Base-by-base conservation (phyloP, 106 monocot genomes). In the Phalaenopsis aphrodite region DNA sequence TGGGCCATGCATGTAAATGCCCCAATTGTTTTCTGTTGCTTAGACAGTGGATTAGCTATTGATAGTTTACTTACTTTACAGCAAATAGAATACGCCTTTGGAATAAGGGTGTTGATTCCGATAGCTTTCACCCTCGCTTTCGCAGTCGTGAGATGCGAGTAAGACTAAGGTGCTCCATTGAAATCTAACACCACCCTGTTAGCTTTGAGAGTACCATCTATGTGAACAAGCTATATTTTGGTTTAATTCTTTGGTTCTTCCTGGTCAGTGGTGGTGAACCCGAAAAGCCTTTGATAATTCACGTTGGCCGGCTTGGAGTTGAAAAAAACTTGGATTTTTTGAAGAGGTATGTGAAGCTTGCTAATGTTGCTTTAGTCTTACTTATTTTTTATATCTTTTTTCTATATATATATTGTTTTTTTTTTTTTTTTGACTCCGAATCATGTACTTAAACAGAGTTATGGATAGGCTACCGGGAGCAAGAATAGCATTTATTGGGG, bases 281-380 rank as follows among this genome's bases (percentile, higher is more conserved):
- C 42, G 94, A 95, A 75, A 99, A 88, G 57, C 93, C 94, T 46
- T 76, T 99, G 72, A 68, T 99, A 77, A 85, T 99, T 82, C 98
- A 99, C 85, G 94, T 99, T 71, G 98, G 98, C 46, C 90, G 98
- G 52, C 77, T 99, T 52, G 98, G 97, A 55, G 92, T 86, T 52
- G 97, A 98, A 75, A 98, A 98, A 82, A 98, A 88, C 78, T 84
- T 98, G 76, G 98, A 91, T 87, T 99, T 99, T 61, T 92, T 99
- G 17, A 94, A 99, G 81, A 84, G 55, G 95, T 91, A 41, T 82
- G 65, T 78, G 85, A 21, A 75, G 39, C 5, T 71, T 15, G 16
- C 39, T 71, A n/a, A 12, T 71, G 71, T 38, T 52, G 71, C 36
- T 24, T 67, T 8, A 23, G 5, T 23, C 9, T 3, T 67, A 23